A percentile compares a stretch with the other conserved stretches of the same genome.
Conservation (phyloP, 108 stramenopile genomes). For the Skeletonema marinoi region DNA sequence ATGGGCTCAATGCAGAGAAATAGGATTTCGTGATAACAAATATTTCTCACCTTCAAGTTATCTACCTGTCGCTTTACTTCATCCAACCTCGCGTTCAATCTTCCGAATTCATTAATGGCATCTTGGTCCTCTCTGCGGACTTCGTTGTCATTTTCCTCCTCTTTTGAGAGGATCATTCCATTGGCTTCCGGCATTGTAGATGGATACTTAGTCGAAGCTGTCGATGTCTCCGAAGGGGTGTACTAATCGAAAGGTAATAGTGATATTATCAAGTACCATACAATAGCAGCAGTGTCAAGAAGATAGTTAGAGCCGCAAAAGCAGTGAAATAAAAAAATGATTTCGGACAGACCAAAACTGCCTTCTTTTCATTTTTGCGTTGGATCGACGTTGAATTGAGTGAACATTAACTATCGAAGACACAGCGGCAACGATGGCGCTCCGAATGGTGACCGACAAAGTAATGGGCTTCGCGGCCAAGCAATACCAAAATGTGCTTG, state of each 20-base stretch:
- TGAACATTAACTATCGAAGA: too few species aligned
- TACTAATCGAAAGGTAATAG: too few species aligned
- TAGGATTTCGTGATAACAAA: too few species aligned
- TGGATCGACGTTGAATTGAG: too few species aligned
- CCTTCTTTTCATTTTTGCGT: too few species aligned
- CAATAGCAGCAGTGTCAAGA: too few species aligned
- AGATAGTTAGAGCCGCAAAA: too few species aligned
- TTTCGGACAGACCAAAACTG: too few species aligned
- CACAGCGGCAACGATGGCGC: conserved; percentile 49
- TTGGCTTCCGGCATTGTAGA: conserved; percentile 39
- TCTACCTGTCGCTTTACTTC: conserved; percentile 67
- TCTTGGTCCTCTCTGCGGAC: conserved; percentile 90
- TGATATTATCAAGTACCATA: too few species aligned
- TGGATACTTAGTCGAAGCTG: background rate
- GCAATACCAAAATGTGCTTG: conserved; percentile 62
- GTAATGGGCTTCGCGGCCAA: conserved; percentile 60
- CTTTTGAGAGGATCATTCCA: conserved; percentile 64
- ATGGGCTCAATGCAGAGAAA: background rate
- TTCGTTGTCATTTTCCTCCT: conserved; percentile 84
- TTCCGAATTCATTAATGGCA: conserved; percentile 92
- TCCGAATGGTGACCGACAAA: conserved; percentile 65
- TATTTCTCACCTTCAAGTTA: conserved; percentile 70
- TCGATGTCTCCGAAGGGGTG: too few species aligned
- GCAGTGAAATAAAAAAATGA: too few species aligned
- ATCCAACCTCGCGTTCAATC: conserved; percentile 86